Conservation (phyloP, 495 filamentous ascomycete species). For the Aspergillus funiculosus region DNA sequence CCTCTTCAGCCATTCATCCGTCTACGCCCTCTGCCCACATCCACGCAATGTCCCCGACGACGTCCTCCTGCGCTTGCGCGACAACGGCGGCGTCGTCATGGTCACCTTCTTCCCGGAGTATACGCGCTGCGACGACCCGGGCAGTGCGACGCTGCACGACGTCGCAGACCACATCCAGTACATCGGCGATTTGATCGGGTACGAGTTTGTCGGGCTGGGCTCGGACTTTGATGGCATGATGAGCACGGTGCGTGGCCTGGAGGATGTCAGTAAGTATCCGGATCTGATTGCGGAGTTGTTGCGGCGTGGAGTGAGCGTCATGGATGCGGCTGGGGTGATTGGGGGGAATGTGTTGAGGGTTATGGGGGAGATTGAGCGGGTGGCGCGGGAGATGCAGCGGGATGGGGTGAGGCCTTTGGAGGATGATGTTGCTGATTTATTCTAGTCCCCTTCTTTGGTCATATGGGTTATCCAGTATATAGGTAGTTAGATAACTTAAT, state of each 20-base stretch:
- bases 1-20: constrained; percentile 54
- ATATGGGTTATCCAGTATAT: too few species aligned
- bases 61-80: constrained; percentile 48
- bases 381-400: constrained; percentile 56
- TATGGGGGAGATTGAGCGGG: constrained; percentile 64
- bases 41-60: constrained; percentile 57
- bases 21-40: constrained; percentile 48
- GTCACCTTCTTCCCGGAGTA: constrained; percentile 68
- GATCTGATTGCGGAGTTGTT: constrained; percentile 70
- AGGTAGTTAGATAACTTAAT: too few species aligned
- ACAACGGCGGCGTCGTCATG: constrained; percentile 55
- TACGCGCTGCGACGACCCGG: constrained; percentile 45
- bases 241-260: constrained; percentile 44
- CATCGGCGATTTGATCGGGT: constrained; percentile 52
- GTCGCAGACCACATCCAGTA: constrained; percentile 65
- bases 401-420: constrained; percentile 56
- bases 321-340: constrained; percentile 59
- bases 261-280: constrained; percentile 81
- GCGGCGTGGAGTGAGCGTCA: constrained; percentile 58
- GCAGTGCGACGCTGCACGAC: constrained; percentile 67
- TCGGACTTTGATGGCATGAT: constrained; percentile 60
- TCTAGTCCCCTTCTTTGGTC: too few species aligned
- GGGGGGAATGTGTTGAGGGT: constrained; percentile 73
- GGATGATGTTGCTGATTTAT: constrained; percentile 36
- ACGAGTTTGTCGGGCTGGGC: constrained; percentile 56